Evolutionary conservation across 768 basidiomycete species (phyloP), one percentile per base, ranked within the genome.

Genomic region (Jaapia argillacea): DNA sequence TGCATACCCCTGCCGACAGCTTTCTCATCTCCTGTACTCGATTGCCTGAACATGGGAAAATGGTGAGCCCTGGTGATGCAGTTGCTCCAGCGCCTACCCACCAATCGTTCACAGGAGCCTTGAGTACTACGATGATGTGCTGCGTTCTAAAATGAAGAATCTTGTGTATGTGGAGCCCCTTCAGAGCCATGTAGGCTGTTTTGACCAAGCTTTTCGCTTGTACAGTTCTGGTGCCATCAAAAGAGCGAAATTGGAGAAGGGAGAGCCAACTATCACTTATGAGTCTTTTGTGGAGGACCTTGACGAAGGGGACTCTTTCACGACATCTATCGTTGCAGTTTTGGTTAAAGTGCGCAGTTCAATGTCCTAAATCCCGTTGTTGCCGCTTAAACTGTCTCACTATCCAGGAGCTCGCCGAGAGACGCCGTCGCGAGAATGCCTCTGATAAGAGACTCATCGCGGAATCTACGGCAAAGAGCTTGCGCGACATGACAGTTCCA

Each of bases 261-360:
- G 54, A 25, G 80, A 82, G 53, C 72, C 80, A 3, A 61, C 64
- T 31, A 85, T 88, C 48, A 78, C 68, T 43, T 88, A 84, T 55
- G 80, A 87, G 58, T 61, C 71, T 23, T 87, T 89, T 50, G 81
- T 87, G 16, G 74, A 80, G 51, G 82, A 85, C 23, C 65, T 89
- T 40, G 85, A 88, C 55, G 72, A 71, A 20, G 85, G 85, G 13
- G 86, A 89, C 57, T 79, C 83, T 1, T 88, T 89, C 59, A 87
- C 85, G 0, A 74, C 85, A 4, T 72, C 81, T 0, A 57, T 89
- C 40, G 63, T 87, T 45, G 85, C 88, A 47, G 72, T 84, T 39
- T 68, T 89, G 36, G 86, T 88, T 54, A 84, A 82, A 65, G 86
- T 88, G 54, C 58, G 75, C 56, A 22, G 3, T 28, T n/a, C n/a